Base-by-base conservation (phyloP, 2,329 filamentous ascomycete genomes). In the Torrubiella hemipterigena region DNA sequence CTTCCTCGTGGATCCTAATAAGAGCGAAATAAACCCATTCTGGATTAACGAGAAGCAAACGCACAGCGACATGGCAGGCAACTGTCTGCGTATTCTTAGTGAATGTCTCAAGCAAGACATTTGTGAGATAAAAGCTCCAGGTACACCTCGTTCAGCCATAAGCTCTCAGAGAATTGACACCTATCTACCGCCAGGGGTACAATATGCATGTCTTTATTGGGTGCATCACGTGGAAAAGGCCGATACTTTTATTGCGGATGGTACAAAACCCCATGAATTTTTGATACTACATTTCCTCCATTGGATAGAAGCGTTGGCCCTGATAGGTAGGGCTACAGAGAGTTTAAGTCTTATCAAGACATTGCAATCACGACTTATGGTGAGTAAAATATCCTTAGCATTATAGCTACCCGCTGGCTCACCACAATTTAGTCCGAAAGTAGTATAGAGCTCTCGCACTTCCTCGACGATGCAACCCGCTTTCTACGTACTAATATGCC, bases 131-230 rank as follows among this genome's bases (percentile, higher is more conserved):
- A 10, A 30, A n/a, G n/a, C 21, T 12, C 49, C 47, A 22, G 50
- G 48, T 17, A 49, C 22, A 19, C 27, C 27, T 19, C 42, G 41
- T 24, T 38, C 37, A 5, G 38, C 46, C 7, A 36, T 56, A 9
- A 36, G 45, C 17, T 30, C 28, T 9, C 16, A 38, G 17, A 37
- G 25, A 21, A 43, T 53, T 15, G 35, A 49, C 11, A 9, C 29
- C 5, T 32, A 17, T 27, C 24, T 60, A n/a, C 42, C 51, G 4
- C 30, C 42, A 6, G 44, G 52, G 7, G 17, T 59, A 6, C 48
- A 47, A 35, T 65, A 63, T 44, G 56, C 54, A 11, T 58, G 52
- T 42, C 43, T 42, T 9, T 61, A 61, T 42, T 64, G 55, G 57
- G 41, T 46, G 1, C 34, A 50, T n/a, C 58, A 62, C 32, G 32